Evolutionary conservation across 305 asterid species (phyloP).

Genomic region (Striga hermonthica): DNA sequence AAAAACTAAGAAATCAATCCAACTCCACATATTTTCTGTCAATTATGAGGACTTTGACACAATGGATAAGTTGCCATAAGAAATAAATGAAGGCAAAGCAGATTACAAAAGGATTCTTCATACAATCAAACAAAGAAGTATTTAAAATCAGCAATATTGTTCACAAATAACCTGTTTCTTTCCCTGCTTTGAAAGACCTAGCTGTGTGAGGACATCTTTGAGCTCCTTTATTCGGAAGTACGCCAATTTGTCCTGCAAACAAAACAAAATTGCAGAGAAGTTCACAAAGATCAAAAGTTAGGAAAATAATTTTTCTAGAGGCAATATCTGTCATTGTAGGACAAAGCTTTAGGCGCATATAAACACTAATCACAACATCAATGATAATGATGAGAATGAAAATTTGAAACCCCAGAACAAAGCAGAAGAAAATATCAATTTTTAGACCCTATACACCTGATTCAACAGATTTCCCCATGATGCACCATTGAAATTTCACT

Average conservation of each 20-base stretch:
- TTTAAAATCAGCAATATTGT: slow-evolving; percentile 15
- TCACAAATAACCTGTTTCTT: slow-evolving; percentile 77
- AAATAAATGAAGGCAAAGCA: too few species aligned
- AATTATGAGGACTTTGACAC: too few species aligned
- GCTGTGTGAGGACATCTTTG: slow-evolving; percentile 81
- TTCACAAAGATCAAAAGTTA: slow-evolving; percentile 9
- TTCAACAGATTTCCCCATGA: too few species aligned
- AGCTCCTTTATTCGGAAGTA: slow-evolving; percentile 92
- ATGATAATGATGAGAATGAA: not conserved
- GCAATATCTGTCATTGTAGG: not conserved
- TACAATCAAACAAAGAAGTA: slow-evolving; percentile 21
- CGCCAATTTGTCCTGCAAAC: slow-evolving; percentile 70
- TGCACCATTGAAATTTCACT: too few species aligned
- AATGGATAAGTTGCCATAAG: too few species aligned
- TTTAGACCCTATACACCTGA: too few species aligned
- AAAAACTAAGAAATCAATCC: not conserved
- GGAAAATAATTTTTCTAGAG: slow-evolving; percentile 3
- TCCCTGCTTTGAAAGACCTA: slow-evolving; percentile 92
- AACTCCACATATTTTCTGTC: not conserved
- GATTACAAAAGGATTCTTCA: not conserved
- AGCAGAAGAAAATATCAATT: too few species aligned
- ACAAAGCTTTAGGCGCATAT: not conserved
- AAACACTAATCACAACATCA: slow-evolving; percentile 5
- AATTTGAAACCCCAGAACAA: too few species aligned
- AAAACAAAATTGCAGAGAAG: slow-evolving; percentile 19